phyloP scores from a whole-genome alignment of 2,329 filamentous ascomycete species.

The Emydomyces testavorans region DNA sequence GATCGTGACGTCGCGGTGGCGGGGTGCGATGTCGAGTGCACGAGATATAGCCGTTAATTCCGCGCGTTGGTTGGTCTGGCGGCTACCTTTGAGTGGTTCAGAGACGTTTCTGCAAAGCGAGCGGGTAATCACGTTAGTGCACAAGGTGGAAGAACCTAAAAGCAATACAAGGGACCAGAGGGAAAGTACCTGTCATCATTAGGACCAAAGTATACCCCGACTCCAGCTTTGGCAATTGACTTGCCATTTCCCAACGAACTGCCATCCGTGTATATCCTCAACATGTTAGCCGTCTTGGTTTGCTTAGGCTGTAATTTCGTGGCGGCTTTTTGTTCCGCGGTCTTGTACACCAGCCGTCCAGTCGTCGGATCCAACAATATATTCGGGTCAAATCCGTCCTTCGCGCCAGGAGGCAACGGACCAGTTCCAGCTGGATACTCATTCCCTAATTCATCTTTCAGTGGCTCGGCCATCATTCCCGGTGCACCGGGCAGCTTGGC shows the following conservation, averaged over 20 bases:
- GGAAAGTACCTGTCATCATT: slow-evolving; percentile 41
- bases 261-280: slow-evolving; percentile 54
- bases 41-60: slow-evolving; percentile 81
- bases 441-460: slow-evolving; percentile 34
- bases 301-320: slow-evolving; percentile 35
- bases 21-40: slow-evolving; percentile 63
- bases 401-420: slow-evolving; percentile 44
- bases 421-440: slow-evolving; percentile 44
- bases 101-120: slow-evolving; percentile 52
- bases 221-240: slow-evolving; percentile 45
- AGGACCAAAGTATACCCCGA: slow-evolving; percentile 55
- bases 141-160: slow-evolving; percentile 2
- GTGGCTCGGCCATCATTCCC: slow-evolving; percentile 32
- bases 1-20: slow-evolving; percentile 59
- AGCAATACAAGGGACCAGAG: no score
- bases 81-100: slow-evolving; percentile 59
- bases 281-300: slow-evolving; percentile 39
- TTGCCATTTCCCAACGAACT: slow-evolving; percentile 50
- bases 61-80: slow-evolving; percentile 92
- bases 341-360: slow-evolving; percentile 47
- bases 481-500: slow-evolving; percentile 20
- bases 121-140: slow-evolving; percentile 13
- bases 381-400: slow-evolving; percentile 52
- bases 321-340: slow-evolving; percentile 37
- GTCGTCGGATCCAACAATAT: slow-evolving; percentile 44